phyloP scores from a whole-genome alignment of 768 basidiomycete genomes.

The Boletus vermiculosoides region DNA sequence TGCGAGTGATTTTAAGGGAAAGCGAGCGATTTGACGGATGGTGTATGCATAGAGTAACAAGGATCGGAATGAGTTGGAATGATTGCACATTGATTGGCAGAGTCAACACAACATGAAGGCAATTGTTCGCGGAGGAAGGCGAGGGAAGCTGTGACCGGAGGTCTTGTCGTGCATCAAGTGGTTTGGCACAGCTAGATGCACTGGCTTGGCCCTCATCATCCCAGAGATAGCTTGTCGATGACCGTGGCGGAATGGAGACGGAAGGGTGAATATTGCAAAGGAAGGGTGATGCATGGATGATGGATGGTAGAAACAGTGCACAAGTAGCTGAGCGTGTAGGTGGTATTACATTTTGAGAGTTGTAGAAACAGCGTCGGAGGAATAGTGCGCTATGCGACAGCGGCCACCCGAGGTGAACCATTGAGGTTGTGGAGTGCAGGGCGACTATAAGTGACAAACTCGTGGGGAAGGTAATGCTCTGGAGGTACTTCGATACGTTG shows the following conservation, averaged over 20 bases:
- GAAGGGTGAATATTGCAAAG: constrained; percentile 59
- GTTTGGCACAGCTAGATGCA: constrained; percentile 22
- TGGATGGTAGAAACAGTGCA: constrained; percentile 64
- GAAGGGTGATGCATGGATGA: constrained; percentile 61
- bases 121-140: constrained; percentile 12
- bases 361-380: constrained; percentile 44
- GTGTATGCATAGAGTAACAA: constrained; percentile 58
- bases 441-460: constrained; percentile 77
- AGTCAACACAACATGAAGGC: constrained; percentile 15
- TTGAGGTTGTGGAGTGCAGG: constrained; percentile 78
- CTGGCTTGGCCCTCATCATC: constrained; percentile 16
- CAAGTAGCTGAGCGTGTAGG: constrained; percentile 59
- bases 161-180: constrained; percentile 14
- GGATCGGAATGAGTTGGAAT: constrained; percentile 41
- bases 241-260: constrained; percentile 43
- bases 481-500: constrained; percentile 63
- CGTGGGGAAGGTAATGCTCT: constrained; percentile 78
- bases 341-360: constrained; percentile 78
- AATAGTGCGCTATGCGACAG: constrained; percentile 56
- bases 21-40: constrained; percentile 50
- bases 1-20: constrained; percentile 41
- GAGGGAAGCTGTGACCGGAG: constrained; percentile 11
- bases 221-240: constrained; percentile 49
- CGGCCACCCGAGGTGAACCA: constrained; percentile 50
- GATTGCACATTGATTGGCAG: constrained; percentile 33